Base-by-base conservation (phyloP, 2,329 filamentous ascomycete species). In the Aspergillus latus region DNA sequence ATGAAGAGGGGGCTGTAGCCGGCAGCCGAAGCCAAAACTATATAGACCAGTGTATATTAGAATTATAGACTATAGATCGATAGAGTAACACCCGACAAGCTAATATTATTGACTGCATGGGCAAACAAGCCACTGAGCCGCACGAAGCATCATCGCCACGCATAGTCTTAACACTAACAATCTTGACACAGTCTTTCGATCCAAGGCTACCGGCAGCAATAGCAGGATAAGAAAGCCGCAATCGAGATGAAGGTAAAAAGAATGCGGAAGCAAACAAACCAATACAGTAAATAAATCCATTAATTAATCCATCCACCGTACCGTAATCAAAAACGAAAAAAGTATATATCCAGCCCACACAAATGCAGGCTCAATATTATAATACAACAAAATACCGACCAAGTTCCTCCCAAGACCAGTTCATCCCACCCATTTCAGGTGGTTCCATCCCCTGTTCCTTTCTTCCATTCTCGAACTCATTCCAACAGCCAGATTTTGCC, bases 1-100 rank as follows among this genome's bases (percentile, higher is more conserved):
- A 65, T 65, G 62, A 66, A 65, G 61, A 59, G 64, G 1, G 68
- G 69, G 5, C 30, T 57, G 45, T 57, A 53, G 21, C 11, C 36
- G 15, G 34, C 6, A 26, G 4, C 13, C 7, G 32, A 21, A 21
- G 29, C n/a, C 9, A 37, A 7, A 32, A 15, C 2, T 30, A n/a
- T 29, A 48, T 48, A 7, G 10, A 48, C 21, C 21, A 21, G 21
- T 21, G 21, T 21, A 21, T 21, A 21, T 21, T 21, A 21, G 21
- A 21, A 21, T 21, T 21, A 21, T 21, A 42, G 21, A 28, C 40
- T 42, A 39, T 39, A 50, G 34, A 50, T 26, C 7, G 37, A 40
- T 42, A 40, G 13, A n/a, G 9, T 28, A 42, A 28, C 9, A 15
- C 10, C 21, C 21, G 21, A 21, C 15, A 26, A 15, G 21, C 10